Conservation (phyloP, 2,329 filamentous ascomycete species). For the Aureobasidium sp. region DNA sequence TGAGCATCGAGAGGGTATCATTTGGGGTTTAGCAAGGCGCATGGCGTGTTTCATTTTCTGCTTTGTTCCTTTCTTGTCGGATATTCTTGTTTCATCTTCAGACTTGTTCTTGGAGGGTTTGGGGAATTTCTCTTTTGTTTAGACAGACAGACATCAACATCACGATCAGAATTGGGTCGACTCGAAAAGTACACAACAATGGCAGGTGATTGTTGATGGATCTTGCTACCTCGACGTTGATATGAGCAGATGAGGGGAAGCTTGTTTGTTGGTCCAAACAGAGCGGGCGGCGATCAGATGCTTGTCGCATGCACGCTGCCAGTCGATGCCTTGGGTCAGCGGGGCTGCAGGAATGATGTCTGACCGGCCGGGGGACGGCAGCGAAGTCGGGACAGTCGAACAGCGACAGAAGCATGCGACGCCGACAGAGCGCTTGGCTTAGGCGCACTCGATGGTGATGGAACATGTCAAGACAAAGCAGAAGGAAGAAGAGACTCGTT, state of each 20-base stretch:
- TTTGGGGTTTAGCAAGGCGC: constrained; percentile 12
- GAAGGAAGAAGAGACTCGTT: background rate
- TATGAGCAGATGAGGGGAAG: background rate
- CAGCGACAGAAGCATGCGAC: background rate
- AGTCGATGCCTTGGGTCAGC: background rate
- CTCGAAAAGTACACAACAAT: background rate
- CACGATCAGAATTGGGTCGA: background rate
- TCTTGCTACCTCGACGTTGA: too few species aligned
- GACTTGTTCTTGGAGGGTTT: background rate
- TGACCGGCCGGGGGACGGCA: background rate
- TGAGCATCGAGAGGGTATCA: background rate
- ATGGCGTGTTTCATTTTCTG: constrained; percentile 12
- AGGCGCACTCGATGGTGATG: background rate
- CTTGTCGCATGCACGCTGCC: background rate
- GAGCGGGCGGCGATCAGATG: background rate
- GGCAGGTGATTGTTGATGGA: background rate
- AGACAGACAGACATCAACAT: background rate
- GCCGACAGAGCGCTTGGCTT: background rate
- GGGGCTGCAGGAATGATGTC: background rate
- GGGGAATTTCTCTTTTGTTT: background rate
- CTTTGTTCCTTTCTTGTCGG: background rate
- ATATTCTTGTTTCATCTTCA: background rate
- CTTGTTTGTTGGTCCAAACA: background rate
- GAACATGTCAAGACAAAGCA: background rate
- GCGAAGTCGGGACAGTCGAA: background rate